Evolutionary conservation across 1,284 basidiomycete genomes (phyloP).

Genomic region (Schizopora paradoxa): DNA sequence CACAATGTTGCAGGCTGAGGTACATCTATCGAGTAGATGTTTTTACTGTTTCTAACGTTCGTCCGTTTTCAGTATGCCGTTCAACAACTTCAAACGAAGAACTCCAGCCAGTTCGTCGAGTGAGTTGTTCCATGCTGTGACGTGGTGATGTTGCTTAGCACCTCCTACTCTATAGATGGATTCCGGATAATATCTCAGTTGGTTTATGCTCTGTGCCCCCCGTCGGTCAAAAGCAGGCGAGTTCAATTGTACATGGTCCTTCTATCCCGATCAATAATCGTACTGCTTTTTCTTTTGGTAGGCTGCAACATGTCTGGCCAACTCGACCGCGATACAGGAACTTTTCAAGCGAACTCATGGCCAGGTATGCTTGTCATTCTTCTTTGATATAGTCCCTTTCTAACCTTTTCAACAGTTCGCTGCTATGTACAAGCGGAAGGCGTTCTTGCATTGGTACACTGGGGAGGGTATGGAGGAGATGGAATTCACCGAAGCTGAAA

Average conservation of each 20-base stretch:
- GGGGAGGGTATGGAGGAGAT: constrained; percentile 89
- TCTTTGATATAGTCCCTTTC: constrained; percentile 13
- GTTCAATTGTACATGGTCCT: constrained; percentile 18
- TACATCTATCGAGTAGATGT: constrained; percentile 34
- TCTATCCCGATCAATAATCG: not conserved
- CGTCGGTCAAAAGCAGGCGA: constrained; percentile 66
- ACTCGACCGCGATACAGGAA: constrained; percentile 87
- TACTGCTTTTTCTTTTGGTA: constrained; percentile 24
- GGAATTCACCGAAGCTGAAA: constrained; percentile 91
- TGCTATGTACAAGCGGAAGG: constrained; percentile 77
- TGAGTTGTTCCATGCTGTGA: constrained; percentile 31
- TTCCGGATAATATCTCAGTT: constrained; percentile 79
- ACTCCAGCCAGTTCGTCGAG: constrained; percentile 76
- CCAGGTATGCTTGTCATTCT: constrained; percentile 32
- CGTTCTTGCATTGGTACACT: constrained; percentile 90
- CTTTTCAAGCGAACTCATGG: constrained; percentile 81
- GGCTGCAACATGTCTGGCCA: constrained; percentile 76
- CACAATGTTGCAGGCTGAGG: constrained; percentile 48
- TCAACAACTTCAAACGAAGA: constrained; percentile 60
- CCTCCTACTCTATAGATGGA: constrained; percentile 52
- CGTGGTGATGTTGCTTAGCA: not conserved
- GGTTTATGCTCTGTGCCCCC: constrained; percentile 81
- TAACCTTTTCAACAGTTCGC: constrained; percentile 70
- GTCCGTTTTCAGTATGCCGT: constrained; percentile 36
- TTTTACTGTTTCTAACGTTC: constrained; percentile 8